Base-by-base conservation (phyloP, 1,284 basidiomycete species). In the Apiotrichum siamense region DNA sequence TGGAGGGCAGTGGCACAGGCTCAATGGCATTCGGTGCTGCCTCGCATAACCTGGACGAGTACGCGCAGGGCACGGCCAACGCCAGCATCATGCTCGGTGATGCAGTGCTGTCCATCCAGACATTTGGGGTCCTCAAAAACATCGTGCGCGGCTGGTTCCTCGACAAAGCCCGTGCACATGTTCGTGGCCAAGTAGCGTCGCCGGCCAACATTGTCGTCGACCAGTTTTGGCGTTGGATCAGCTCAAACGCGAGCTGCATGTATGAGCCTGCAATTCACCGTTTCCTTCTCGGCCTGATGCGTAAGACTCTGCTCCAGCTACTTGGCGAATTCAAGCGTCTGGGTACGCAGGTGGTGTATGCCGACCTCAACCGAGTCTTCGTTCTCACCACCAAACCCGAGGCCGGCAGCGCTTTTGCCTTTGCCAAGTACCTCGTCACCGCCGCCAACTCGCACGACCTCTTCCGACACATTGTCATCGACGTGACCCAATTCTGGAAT, bases 191-290 rank as follows among this genome's bases (percentile, higher is more conserved):
- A 4, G 52, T 46, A 1, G 33, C 40, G 7, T 80, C 81, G 43
- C 75, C 75, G 17, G 67, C 76, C 11, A 70, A 78, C 47, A 62
- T 80, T 26, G 74, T 80, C 20, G 73, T 80, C 31, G 89, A 94
- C 67, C 92, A 97, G 71, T 97, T 98, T 75, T 97, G 93, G 92
- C 80, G 96, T 27, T 99, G 96, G 96, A 81, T 96, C 57, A 88
- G 84, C 64, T 92, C 88, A 2, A 83, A 81, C 42, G 79, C 83
- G 3, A 88, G 92, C 27, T 81, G 85, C 54, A 83, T 98, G 78
- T 96, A 91, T 67, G 96, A 99, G 69, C 86, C 93, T 1, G 87
- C 90, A 46, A 79, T 98, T 7, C 91, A 97, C 69, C 84, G 87
- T 0, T 99, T 98, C 76, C 77, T 98, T 13, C 87, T 93, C 60